Evolutionary conservation across 495 filamentous ascomycete genomes (phyloP).

Genomic region (Chaetomium tenue): DNA sequence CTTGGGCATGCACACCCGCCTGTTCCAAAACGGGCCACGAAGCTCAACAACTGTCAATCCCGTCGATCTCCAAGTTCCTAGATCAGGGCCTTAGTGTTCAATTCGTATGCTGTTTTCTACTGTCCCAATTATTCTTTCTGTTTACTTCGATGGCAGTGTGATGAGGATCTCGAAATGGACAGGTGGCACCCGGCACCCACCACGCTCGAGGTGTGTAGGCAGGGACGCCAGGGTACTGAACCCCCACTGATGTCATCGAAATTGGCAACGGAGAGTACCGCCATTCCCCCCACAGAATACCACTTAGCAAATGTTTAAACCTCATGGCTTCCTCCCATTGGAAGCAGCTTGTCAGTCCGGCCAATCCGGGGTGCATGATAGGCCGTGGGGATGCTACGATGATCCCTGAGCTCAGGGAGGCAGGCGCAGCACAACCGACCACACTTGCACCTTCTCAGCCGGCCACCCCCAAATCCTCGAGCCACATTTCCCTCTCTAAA

Average conservation of each 20-base stretch:
- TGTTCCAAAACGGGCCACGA: too few relatives aligned
- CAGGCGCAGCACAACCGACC: slow-evolving; percentile 25
- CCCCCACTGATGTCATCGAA: slow-evolving; percentile 11
- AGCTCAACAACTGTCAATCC: too few relatives aligned
- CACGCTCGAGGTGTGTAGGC: too few relatives aligned
- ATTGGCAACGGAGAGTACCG: not conserved
- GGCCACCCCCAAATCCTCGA: too few relatives aligned
- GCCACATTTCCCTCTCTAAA: not conserved
- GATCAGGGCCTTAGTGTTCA: too few relatives aligned
- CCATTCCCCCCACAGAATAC: slow-evolving; percentile 23
- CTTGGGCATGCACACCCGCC: too few relatives aligned
- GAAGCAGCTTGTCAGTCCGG: slow-evolving; percentile 7
- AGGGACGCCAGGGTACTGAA: slow-evolving; percentile 2
- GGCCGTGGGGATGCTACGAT: slow-evolving; percentile 28
- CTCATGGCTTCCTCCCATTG: slow-evolving; percentile 33
- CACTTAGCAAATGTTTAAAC: slow-evolving; percentile 37
- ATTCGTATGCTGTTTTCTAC: too few relatives aligned
- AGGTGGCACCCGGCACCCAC: too few relatives aligned
- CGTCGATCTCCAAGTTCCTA: too few relatives aligned
- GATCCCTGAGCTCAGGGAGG: slow-evolving; percentile 26
- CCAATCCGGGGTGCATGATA: slow-evolving; percentile 22
- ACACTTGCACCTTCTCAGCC: not conserved
- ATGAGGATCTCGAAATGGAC: too few relatives aligned
- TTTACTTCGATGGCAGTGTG: too few relatives aligned
- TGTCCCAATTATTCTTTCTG: too few relatives aligned